Base-by-base conservation (phyloP, 2,329 filamentous ascomycete species). In the Aspergillus fructus region DNA sequence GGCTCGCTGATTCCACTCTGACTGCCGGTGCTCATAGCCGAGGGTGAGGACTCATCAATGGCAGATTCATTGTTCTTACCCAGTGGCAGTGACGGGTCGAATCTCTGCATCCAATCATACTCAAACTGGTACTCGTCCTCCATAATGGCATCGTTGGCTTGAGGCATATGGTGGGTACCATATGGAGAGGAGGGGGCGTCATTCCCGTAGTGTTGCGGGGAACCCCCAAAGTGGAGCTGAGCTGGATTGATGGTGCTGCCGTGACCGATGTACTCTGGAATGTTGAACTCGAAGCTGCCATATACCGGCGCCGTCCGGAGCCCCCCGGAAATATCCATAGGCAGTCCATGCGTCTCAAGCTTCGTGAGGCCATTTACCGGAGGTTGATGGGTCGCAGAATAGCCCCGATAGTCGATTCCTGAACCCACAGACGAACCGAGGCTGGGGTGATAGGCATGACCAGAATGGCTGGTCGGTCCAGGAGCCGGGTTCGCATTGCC, bases 1-100 rank as follows among this genome's bases (percentile, higher is more conserved):
- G 92, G 86, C 71, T 97, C 94, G 75, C 91, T 96, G 48, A 74
- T 73, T 11, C 73, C 73, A 72, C 90, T 93, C 70, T 96, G 93
- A 75, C 93, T 97, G 58, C 90, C 91, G 43, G 91, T 96, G 78
- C 93, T 97, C 73, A 97, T 93, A 47, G 92, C 92, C 8, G 94
- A 97, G 15, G 94, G 94, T 13, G 94, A 97, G 11, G 94, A 97
- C 58, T 90, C 92, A 67, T 96, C 93, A 53, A 97, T 85, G 27
- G 90, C 91, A 63, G 87, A 89, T 66, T 96, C 92, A 67, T 89
- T 89, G 55, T 80, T 78, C 56, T 83, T 85, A 66, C 82, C 83
- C 71, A 91, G 87, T 7, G 84, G 84, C 81, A 93, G 85, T 46
- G 89, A 85, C 67, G 88, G 85, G 62, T 94, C 91, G 71, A 96